A percentile compares a stretch with the other conserved stretches of the same genome.
Conservation (phyloP, 2,329 filamentous ascomycete species). For the Colletotrichum chrysophilum region DNA sequence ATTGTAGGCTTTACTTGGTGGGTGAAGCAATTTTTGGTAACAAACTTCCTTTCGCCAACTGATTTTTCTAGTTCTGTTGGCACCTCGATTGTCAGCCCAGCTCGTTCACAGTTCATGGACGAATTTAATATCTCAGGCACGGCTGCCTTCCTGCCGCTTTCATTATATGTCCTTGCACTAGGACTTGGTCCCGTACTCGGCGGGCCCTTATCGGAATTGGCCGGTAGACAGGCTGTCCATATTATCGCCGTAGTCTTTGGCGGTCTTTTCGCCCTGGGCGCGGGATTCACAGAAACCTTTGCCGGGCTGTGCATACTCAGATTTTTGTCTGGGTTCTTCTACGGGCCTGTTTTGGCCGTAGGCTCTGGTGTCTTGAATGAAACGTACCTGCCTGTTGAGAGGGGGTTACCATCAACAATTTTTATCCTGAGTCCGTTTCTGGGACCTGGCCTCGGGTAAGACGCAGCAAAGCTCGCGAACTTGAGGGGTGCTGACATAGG, state of each 20-base stretch:
- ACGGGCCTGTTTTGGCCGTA: constrained; percentile 53
- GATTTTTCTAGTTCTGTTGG: constrained; percentile 49
- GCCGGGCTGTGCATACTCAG: constrained; percentile 56
- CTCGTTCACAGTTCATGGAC: constrained; percentile 47
- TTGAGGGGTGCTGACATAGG: constrained; percentile 16
- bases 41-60: not conserved
- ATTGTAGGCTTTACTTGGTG: constrained; percentile 47
- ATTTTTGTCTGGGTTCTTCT: constrained; percentile 60
- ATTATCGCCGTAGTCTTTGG: constrained; percentile 48
- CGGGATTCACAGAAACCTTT: constrained; percentile 57
- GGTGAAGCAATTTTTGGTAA: constrained; percentile 18
- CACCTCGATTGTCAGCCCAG: constrained; percentile 60
- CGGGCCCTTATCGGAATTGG: constrained; percentile 62
- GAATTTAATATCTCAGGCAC: constrained; percentile 61
- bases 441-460: constrained; percentile 56
- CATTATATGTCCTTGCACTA: constrained; percentile 65
- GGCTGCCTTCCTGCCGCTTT: constrained; percentile 61
- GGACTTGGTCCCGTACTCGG: constrained; percentile 64
- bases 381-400: constrained; percentile 44
- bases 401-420: constrained; percentile 47
- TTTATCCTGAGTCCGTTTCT: constrained; percentile 58
- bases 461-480: not conserved
- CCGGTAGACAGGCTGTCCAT: constrained; percentile 61
- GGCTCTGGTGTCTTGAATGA: constrained; percentile 55
- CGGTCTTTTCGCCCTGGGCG: constrained; percentile 60